Conservation (phyloP, 371 early-diverging fungal species). For the Homolaphlyctis polyrhiza region DNA sequence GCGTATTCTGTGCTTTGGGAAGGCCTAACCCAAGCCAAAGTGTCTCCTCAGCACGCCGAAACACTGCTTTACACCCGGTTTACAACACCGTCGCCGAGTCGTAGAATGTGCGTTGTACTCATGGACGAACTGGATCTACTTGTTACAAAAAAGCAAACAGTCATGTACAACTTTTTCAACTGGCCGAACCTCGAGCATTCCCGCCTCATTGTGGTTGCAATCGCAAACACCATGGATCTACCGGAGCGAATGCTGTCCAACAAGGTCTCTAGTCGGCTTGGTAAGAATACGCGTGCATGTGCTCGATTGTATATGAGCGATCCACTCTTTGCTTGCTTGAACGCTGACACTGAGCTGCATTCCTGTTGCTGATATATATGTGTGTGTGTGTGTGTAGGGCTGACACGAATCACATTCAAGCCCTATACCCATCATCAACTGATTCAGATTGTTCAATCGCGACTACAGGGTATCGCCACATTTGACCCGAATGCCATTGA, state of each 20-base stretch:
- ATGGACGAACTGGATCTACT: slow-evolving; percentile 98
- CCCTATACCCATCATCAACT: slow-evolving; percentile 86
- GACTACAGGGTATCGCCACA: slow-evolving; percentile 66
- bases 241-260: slow-evolving; percentile 92
- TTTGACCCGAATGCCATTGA: slow-evolving; percentile 85
- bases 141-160: slow-evolving; percentile 84
- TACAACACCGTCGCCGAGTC: slow-evolving; percentile 29
- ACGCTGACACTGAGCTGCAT: not conserved
- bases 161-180: slow-evolving; percentile 98
- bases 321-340: not conserved
- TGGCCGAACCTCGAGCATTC: slow-evolving; percentile 88
- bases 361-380: slow-evolving; percentile 5
- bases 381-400: slow-evolving; percentile 38
- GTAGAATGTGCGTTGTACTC: slow-evolving; percentile 62
- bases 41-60: slow-evolving; percentile 66
- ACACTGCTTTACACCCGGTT: slow-evolving; percentile 68
- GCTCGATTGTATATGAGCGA: not conserved
- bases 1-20: slow-evolving; percentile 83
- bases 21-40: slow-evolving; percentile 46
- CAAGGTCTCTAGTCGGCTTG: slow-evolving; percentile 90
- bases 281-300: slow-evolving; percentile 31
- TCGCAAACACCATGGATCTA: slow-evolving; percentile 99
- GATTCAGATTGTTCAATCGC: slow-evolving; percentile 71
- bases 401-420: slow-evolving; percentile 83
- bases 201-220: slow-evolving; percentile 84